Evolutionary conservation across 257 asterid genomes (phyloP).

Genomic region (Forsythia suspensa): DNA sequence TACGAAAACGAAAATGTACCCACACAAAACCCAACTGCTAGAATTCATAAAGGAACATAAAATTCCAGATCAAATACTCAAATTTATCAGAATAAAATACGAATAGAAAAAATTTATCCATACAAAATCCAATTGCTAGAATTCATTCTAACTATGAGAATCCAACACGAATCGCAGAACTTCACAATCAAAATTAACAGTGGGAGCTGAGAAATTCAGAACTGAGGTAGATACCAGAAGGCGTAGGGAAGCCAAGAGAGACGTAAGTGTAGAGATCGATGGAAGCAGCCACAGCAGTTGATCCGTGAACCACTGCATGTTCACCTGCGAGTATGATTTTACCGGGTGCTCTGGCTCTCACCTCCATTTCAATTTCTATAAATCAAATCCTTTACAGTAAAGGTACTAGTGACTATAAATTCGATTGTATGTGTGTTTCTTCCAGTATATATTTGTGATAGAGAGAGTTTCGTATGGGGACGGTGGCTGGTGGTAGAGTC

Average conservation of each 20-base stretch:
- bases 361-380: conserved; percentile 61
- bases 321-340: conserved; percentile 95
- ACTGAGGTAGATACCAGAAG: conserved; percentile 46
- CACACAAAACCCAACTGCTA: background rate
- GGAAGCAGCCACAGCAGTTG: conserved; percentile 97
- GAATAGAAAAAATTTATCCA: background rate
- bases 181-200: background rate
- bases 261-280: conserved; percentile 91
- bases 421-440: background rate
- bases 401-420: background rate
- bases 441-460: background rate
- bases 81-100: conserved; percentile 10
- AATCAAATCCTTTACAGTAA: no score
- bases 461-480: no score
- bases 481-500: background rate
- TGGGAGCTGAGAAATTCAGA: background rate
- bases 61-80: background rate
- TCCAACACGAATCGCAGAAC: background rate
- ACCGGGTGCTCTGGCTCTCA: conserved; percentile 95
- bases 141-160: conserved; percentile 8
- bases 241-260: conserved; percentile 83
- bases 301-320: conserved; percentile 97
- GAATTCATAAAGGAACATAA: background rate
- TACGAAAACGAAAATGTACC: background rate
- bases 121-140: background rate